These are phyloP conservation scores for Oryza longistaminata DNA, from an alignment of 176 grass and related monocot species.

Conservation along the genomic window DNA sequence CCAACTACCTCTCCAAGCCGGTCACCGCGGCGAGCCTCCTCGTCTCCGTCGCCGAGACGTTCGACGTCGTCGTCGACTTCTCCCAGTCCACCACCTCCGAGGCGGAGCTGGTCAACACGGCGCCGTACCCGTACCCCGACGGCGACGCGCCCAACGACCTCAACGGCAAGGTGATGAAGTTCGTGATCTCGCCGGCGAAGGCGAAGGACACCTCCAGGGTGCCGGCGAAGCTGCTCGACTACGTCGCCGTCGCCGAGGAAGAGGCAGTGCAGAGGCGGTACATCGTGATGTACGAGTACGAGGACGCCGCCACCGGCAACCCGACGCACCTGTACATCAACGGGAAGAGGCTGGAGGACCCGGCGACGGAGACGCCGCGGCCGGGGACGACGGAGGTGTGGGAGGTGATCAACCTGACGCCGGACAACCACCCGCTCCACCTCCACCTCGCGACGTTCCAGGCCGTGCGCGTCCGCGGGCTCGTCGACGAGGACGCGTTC, in stretches of 20 bases:
- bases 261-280: slow-evolving; percentile 40
- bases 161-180: slow-evolving; percentile 62
- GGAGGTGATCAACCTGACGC: slow-evolving; percentile 82
- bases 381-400: slow-evolving; percentile 62
- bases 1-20: slow-evolving; percentile 47
- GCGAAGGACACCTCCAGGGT: slow-evolving; percentile 25
- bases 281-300: slow-evolving; percentile 73
- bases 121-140: slow-evolving; percentile 64
- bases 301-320: slow-evolving; percentile 31
- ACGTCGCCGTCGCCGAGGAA: slow-evolving; percentile 35
- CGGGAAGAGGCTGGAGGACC: slow-evolving; percentile 61
- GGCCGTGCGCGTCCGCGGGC: slow-evolving; percentile 36
- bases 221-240: slow-evolving; percentile 39
- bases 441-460: slow-evolving; percentile 65
- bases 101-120: slow-evolving; percentile 54
- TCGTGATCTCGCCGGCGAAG: slow-evolving; percentile 16
- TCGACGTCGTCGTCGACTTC: slow-evolving; percentile 68
- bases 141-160: slow-evolving; percentile 35
- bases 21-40: slow-evolving; percentile 25
- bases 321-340: slow-evolving; percentile 82
- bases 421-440: slow-evolving; percentile 80
- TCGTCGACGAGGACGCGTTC: slow-evolving; percentile 32
- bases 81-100: not conserved
- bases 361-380: slow-evolving; percentile 67
- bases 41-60: slow-evolving; percentile 53